These are phyloP conservation scores for Sphaerulina musiva DNA, from an alignment of 2,329 filamentous ascomycete species.

Conservation along the genomic window DNA sequence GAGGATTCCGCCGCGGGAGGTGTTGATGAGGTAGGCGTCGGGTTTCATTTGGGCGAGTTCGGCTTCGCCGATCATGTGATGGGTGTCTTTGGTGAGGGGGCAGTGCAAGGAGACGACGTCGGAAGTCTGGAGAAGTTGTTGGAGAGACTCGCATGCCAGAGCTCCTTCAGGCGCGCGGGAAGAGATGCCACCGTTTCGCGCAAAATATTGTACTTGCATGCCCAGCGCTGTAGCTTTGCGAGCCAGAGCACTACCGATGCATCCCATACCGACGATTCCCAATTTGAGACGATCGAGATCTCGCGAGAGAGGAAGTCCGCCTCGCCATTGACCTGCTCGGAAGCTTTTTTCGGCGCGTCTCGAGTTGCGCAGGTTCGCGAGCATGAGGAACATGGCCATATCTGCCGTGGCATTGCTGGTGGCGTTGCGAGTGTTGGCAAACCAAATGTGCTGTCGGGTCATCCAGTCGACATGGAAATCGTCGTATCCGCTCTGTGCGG, in stretches of 20 bases:
- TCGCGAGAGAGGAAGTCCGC: slow-evolving; percentile 35
- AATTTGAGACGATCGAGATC: slow-evolving; percentile 57
- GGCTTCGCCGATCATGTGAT: slow-evolving; percentile 35
- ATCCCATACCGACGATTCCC: slow-evolving; percentile 63
- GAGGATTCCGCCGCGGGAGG: slow-evolving; percentile 46
- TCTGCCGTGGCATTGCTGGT: slow-evolving; percentile 41
- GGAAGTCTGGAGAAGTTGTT: slow-evolving; percentile 35
- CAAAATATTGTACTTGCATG: slow-evolving; percentile 58
- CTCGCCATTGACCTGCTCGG: slow-evolving; percentile 11
- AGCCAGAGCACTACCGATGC: slow-evolving; percentile 48
- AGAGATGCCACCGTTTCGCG: slow-evolving; percentile 48
- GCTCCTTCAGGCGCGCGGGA: slow-evolving; percentile 37
- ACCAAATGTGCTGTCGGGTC: slow-evolving; percentile 34
- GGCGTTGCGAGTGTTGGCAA: slow-evolving; percentile 47
- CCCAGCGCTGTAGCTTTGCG: slow-evolving; percentile 55
- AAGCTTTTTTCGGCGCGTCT: slow-evolving; percentile 13
- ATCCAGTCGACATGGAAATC: slow-evolving; percentile 23
- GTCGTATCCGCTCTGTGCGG: slow-evolving; percentile 38
- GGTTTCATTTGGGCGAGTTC: slow-evolving; percentile 46
- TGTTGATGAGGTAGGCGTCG: slow-evolving; percentile 47
- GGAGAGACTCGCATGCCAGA: slow-evolving; percentile 49
- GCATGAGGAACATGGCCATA: slow-evolving; percentile 36
- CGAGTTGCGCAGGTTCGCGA: slow-evolving; percentile 39
- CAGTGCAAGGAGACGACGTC: slow-evolving; percentile 47
- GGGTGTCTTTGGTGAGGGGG: slow-evolving; percentile 40